Conservation (phyloP, 2,329 filamentous ascomycete genomes). For the Xylariaceae sp. region DNA sequence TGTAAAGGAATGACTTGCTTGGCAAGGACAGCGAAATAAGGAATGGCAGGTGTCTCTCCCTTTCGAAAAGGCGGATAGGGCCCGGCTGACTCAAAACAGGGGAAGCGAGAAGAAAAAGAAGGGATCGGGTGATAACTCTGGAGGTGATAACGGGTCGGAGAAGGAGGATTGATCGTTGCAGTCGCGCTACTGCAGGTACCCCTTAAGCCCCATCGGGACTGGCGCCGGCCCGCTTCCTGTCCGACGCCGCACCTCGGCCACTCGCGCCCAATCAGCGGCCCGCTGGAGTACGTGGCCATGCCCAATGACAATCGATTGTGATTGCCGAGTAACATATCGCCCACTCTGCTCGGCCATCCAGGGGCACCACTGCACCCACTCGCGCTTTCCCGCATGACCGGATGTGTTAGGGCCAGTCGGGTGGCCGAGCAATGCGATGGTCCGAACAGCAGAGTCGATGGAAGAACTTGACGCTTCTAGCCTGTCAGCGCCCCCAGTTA, state of each 20-base stretch:
- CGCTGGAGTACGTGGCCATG: too few species aligned
- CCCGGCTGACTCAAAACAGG: background rate
- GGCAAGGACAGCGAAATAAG: background rate
- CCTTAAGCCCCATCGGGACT: background rate
- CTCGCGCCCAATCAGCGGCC: background rate
- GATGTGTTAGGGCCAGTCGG: too few species aligned
- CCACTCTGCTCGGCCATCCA: too few species aligned
- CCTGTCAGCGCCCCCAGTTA: too few species aligned
- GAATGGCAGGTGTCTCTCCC: background rate
- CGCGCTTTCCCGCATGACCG: too few species aligned
- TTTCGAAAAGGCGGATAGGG: background rate
- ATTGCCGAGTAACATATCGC: too few species aligned
- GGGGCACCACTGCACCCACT: too few species aligned
- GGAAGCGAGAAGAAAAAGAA: background rate
- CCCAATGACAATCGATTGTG: too few species aligned
- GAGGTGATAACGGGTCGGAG: background rate
- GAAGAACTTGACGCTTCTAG: too few species aligned
- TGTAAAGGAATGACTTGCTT: background rate
- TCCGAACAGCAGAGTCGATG: too few species aligned
- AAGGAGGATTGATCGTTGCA: background rate
- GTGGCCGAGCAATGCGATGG: too few species aligned
- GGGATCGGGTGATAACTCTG: background rate
- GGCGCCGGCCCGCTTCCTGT: background rate
- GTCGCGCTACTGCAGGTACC: conserved; percentile 17
- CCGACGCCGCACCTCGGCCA: background rate